Conservation (phyloP, 371 early-diverging fungal species). For the Haplosporangium sp. region DNA sequence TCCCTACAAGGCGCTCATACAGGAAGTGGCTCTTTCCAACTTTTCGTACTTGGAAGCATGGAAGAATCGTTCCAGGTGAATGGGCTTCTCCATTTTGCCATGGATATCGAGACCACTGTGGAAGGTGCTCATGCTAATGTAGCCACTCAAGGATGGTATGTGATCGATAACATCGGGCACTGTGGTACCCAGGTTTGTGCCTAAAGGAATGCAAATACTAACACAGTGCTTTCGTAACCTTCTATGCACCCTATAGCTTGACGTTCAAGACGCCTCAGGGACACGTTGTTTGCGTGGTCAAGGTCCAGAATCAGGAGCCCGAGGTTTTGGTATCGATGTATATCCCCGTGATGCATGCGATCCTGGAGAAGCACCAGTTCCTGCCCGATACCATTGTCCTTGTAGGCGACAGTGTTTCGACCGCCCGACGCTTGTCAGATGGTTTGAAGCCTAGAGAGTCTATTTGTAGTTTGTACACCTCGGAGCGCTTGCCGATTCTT, state of each 20-base stretch:
- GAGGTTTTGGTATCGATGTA: slow-evolving; percentile 66
- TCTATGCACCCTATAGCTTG: slow-evolving; percentile 36
- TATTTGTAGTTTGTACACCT: slow-evolving; percentile 16
- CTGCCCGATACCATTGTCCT: slow-evolving; percentile 78
- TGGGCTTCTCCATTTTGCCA: slow-evolving; percentile 75
- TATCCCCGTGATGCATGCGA: slow-evolving; percentile 67
- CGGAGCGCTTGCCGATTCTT: slow-evolving; percentile 44
- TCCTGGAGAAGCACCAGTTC: slow-evolving; percentile 80
- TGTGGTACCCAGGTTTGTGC: neutral
- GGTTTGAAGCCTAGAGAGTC: slow-evolving; percentile 46
- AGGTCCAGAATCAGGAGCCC: slow-evolving; percentile 61
- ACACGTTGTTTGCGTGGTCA: slow-evolving; percentile 61
- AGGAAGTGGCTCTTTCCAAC: slow-evolving; percentile 37
- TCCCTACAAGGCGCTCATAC: slow-evolving; percentile 12
- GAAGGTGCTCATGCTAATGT: slow-evolving; percentile 69
- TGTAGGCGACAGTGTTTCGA: slow-evolving; percentile 56
- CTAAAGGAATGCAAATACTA: neutral
- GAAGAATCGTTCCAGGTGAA: slow-evolving; percentile 74
- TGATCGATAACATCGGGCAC: neutral
- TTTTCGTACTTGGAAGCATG: slow-evolving; percentile 82
- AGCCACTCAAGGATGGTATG: slow-evolving; percentile 68
- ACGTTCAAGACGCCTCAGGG: slow-evolving; percentile 62
- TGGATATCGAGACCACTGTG: slow-evolving; percentile 79
- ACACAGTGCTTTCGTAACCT: neutral
- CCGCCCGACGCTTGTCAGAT: slow-evolving; percentile 32